Conservation (phyloP, 129 eudicot species). For the Flaveria bidentis region DNA sequence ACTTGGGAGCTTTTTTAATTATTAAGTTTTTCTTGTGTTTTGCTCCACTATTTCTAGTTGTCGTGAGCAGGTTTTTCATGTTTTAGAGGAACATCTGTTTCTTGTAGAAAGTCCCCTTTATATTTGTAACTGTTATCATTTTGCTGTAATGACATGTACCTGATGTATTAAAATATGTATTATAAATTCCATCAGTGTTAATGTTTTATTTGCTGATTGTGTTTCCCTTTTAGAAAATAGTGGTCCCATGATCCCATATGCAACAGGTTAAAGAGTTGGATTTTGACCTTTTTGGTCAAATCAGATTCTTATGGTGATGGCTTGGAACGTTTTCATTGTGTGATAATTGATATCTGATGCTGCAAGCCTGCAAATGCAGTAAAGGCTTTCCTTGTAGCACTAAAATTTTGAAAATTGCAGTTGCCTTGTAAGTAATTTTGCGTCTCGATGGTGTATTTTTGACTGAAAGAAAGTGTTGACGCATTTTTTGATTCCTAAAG, state of each 20-base stretch:
- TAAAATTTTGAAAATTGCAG: neutral
- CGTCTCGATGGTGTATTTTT: neutral
- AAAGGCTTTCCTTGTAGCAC: neutral
- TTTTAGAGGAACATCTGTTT: slow-evolving; percentile 34
- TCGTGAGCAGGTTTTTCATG: slow-evolving; percentile 35
- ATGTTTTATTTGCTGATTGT: neutral
- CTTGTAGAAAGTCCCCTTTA: slow-evolving; percentile 27
- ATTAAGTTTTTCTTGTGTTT: slow-evolving; percentile 18
- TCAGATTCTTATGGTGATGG: neutral
- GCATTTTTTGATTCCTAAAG: neutral
- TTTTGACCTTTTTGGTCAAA: neutral
- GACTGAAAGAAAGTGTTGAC: neutral
- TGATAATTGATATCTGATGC: neutral
- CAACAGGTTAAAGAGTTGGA: neutral
- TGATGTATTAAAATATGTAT: slow-evolving; percentile 27
- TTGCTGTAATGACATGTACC: slow-evolving; percentile 31
- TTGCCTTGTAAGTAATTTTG: neutral
- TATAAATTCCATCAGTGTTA: neutral
- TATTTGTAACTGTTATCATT: neutral
- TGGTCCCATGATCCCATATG: neutral
- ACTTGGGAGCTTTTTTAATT: neutral
- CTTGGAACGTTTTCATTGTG: neutral
- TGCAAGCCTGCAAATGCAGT: neutral
- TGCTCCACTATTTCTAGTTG: slow-evolving; percentile 25
- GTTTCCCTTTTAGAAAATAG: neutral